Conservation (phyloP, 345 rosid genomes). For the Punica granatum region DNA sequence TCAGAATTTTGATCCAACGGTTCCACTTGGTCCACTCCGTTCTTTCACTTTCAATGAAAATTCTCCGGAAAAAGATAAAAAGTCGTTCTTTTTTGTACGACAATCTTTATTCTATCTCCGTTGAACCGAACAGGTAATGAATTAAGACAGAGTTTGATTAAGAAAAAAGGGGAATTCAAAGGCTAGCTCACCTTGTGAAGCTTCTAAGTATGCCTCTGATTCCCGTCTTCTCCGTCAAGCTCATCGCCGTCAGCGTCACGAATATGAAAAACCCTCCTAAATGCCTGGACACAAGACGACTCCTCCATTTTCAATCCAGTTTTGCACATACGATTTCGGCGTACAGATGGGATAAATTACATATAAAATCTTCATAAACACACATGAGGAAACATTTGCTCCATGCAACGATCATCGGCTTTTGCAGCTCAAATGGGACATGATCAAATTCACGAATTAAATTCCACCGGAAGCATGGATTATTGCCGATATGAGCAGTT, state of each 20-base stretch:
- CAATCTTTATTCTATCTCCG: not conserved
- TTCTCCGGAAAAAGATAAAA: too few relatives aligned
- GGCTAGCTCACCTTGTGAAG: constrained; percentile 41
- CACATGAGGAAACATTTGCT: not conserved
- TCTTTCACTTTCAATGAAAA: not conserved
- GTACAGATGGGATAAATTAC: too few relatives aligned
- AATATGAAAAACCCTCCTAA: constrained; percentile 70
- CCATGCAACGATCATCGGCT: too few relatives aligned
- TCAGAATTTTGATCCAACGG: too few relatives aligned
- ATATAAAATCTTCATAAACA: not conserved
- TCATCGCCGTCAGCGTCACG: constrained; percentile 49
- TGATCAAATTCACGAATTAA: too few relatives aligned
- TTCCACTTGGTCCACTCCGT: too few relatives aligned
- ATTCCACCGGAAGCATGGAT: not conserved
- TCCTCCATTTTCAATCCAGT: not conserved
- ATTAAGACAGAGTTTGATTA: not conserved
- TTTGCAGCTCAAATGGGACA: not conserved
- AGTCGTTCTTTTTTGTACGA: too few relatives aligned
- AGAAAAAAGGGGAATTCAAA: not conserved
- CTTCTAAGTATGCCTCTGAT: constrained; percentile 35
- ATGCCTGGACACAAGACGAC: constrained; percentile 37
- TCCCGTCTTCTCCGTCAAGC: constrained; percentile 50
- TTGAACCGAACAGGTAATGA: not conserved
- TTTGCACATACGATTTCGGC: not conserved
- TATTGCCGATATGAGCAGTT: too few relatives aligned